Percentiles rank a stretch among this genome's conserved stretches.
Conservation (phyloP, 75 land plant genomes). For the Pinus albicaulis region DNA sequence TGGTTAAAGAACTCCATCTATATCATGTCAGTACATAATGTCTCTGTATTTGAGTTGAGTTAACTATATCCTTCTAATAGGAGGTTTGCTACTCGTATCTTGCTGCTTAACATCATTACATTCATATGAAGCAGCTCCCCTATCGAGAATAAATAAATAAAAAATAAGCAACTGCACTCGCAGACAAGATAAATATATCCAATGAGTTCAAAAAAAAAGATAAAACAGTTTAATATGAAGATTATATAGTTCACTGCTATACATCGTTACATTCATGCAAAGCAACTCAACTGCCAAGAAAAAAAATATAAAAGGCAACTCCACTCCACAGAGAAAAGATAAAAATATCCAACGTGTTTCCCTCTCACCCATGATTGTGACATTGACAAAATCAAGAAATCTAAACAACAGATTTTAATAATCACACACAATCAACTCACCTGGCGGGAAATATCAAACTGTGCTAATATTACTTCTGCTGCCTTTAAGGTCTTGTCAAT, state of each 20-base stretch:
- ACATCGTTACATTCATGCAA: not conserved
- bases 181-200: too few relatives aligned
- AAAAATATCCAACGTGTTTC: too few relatives aligned
- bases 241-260: not conserved
- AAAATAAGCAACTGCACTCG: conserved; percentile 6
- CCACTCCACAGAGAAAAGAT: not conserved
- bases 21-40: not conserved
- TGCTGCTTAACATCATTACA: not conserved
- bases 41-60: not conserved
- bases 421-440: conserved; percentile 19
- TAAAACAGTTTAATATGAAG: not conserved
- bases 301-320: conserved; percentile 2
- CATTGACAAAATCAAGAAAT: conserved; percentile 6
- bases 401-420: not conserved
- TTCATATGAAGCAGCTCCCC: not conserved
- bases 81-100: not conserved
- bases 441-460: conserved; percentile 81
- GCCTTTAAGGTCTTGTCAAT: conserved; percentile 78
- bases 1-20: not conserved
- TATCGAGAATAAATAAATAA: not conserved
- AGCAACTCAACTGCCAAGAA: not conserved
- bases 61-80: not conserved
- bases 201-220: too few relatives aligned
- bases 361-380: not conserved
- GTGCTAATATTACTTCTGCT: conserved; percentile 64